Evolutionary conservation across 345 rosid species (phyloP), one percentile per base, ranked within the genome.

Genomic region (Luvunga scandens): DNA sequence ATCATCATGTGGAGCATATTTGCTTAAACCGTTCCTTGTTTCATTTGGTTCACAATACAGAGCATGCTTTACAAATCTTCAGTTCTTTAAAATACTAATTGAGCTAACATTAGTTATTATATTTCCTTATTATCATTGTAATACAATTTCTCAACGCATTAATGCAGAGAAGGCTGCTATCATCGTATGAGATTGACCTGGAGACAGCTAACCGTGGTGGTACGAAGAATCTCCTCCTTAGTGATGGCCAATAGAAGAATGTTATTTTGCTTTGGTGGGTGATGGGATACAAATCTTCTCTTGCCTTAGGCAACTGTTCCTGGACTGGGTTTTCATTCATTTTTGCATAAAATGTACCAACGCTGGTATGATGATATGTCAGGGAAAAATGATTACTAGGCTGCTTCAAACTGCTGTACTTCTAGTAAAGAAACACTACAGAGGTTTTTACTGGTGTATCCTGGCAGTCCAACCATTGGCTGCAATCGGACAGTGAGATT

Each of bases 121-220:
- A 2, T 21, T 55, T 36, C 64, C 30, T 33, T 72, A 5, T n/a
- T 18, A 57, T 31, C 21, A 28, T 31, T 33, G 31, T n/a, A 57
- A 21, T 64, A 30, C 65, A 2, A 25, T 14, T 69, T 48, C 48
- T 69, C 5, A 19, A 38, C 36, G 1, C 27, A 33, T 65, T 75
- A 67, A 79, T 86, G 85, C 93, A 95, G 98, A 91, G 98, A 84
- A 91, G 70, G 86, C 87, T 91, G 83, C 97, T 95, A 7, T 89
- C 98, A 30, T 87, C 95, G 10, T 86, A 84, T 63, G 97, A 91
- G 72, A 89, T 86, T 12, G 86, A 90, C 55, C 56, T 80, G 9
- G 89, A 89, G 68, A 56, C 81, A 76, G 56, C 78, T 5, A 65
- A 82, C 70, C 76, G 36, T 38, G 75, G 57, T 66, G 85, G 78